A percentile compares a stretch with the other conserved stretches of the same genome.
These are phyloP conservation scores for Crithidia fasciculata DNA, from an alignment of 208 protist species.

Conservation along the genomic window DNA sequence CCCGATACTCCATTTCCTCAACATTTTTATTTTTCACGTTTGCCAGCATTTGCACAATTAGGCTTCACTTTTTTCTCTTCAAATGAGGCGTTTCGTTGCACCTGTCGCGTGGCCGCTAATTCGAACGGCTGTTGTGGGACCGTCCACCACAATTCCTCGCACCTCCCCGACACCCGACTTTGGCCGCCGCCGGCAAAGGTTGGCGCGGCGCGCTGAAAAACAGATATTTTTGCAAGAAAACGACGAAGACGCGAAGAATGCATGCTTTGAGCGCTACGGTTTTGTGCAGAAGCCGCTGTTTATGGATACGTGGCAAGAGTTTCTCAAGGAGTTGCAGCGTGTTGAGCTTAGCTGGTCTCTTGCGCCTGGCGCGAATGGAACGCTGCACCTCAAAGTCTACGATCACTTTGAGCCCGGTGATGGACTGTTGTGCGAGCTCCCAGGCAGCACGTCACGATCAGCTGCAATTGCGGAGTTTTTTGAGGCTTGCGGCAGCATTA, in stretches of 20 bases:
- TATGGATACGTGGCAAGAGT: slow-evolving; percentile 70
- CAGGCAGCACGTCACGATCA: slow-evolving; percentile 37
- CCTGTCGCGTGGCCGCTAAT: not conserved
- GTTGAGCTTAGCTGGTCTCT: slow-evolving; percentile 75
- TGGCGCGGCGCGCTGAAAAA: not conserved
- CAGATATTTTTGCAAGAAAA: slow-evolving; percentile 15
- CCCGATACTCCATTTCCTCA: not conserved
- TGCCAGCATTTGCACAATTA: not conserved
- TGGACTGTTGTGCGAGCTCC: slow-evolving; percentile 54
- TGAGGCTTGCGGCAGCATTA: slow-evolving; percentile 54
- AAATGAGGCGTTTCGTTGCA: slow-evolving; percentile 28
- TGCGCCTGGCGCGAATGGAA: slow-evolving; percentile 44
- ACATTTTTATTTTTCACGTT: not conserved
- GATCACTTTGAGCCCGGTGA: slow-evolving; percentile 63
- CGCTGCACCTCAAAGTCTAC: slow-evolving; percentile 53
- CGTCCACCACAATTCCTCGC: slow-evolving; percentile 32
- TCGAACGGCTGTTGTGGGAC: slow-evolving; percentile 41
- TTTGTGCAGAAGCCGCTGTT: slow-evolving; percentile 75
- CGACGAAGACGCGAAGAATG: slow-evolving; percentile 59
- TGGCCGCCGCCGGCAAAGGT: slow-evolving; percentile 17
- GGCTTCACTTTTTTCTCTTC: not conserved
- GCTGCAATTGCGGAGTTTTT: slow-evolving; percentile 77
- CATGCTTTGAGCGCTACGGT: slow-evolving; percentile 73
- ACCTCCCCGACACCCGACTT: slow-evolving; percentile 36
- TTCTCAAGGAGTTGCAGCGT: slow-evolving; percentile 63